phyloP scores from a whole-genome alignment of 257 asterid species.

The Scutellaria baicalensis region DNA sequence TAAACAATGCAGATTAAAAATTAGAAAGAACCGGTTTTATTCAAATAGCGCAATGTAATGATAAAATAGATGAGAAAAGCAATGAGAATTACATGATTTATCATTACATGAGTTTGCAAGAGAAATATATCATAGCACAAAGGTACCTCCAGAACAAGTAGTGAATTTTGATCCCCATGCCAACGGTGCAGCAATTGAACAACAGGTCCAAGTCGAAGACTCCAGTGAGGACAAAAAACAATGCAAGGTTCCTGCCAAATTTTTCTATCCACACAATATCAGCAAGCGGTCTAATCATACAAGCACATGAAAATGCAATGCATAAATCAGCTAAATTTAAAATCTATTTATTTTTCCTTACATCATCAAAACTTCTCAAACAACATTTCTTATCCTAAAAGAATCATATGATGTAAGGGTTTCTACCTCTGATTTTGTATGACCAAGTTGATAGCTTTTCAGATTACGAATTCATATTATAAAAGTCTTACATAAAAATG shows the following conservation, averaged over 20 bases:
- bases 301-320: conserved; percentile 2
- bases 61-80: neutral
- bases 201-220: conserved; percentile 84
- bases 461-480: neutral
- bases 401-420: neutral
- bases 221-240: conserved; percentile 93
- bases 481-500: neutral
- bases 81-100: neutral
- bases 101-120: neutral
- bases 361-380: neutral
- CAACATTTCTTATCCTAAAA: neutral
- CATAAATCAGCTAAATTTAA: neutral
- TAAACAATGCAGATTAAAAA: neutral
- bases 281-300: conserved; percentile 15
- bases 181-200: conserved; percentile 73
- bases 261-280: conserved; percentile 29
- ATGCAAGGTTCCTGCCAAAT: conserved; percentile 94
- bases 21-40: neutral
- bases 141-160: conserved; percentile 77
- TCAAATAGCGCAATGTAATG: neutral
- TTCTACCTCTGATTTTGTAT: neutral
- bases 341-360: neutral
- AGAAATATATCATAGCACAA: neutral
- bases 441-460: neutral
- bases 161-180: conserved; percentile 62